Evolutionary conservation across 768 basidiomycete genomes (phyloP), one percentile per base, ranked within the genome.

Genomic region (Russula compacta): DNA sequence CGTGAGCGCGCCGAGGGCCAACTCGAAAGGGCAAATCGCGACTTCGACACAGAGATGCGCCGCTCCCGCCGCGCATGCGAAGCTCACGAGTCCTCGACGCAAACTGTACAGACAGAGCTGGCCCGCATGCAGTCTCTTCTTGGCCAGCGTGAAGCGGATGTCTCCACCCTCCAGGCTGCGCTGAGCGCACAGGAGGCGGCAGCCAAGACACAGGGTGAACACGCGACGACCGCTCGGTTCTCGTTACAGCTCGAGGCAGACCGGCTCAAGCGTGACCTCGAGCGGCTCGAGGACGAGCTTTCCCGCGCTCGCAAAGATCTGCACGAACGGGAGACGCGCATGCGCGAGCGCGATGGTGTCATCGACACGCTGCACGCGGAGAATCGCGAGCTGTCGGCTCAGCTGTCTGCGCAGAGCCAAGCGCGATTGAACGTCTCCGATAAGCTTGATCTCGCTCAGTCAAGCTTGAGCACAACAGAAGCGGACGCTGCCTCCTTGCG

Each of bases 241-340:
- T 89, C 89, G 0, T 74, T 98, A 36, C 91, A 97, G 71, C 81
- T 98, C 19, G 95, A 99, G 72, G 78, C 89, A 1, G 95, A 98
- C 64, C 76, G 92, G 2, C 74, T 94, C 52, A 86, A 86, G 71
- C 81, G 94, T 33, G 95, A 99, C 69, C 68, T 97, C 43, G 85
- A 86, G 64, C 77, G 89, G 3, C 77, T 87, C 1, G 89, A 95
- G 67, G 85, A 87, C 64, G 92, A 95, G 56, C 76, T 95, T 5
- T 73, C 80, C 21, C 81, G 88, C 38, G 81, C 86, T 4, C 77
- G 86, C 57, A 79, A 81, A 61, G 91, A 93, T 43, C 71, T 91
- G 6, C 81, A 82, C 14, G 81, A 85, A 51, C 78, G 80, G 51
- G 91, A 93, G 61, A 78, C 75, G 19, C 80, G 80, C 66, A 74